These are phyloP conservation scores for Saccharomycopsis fodiens DNA, from an alignment of 805 yeast genomes.

Conservation along the genomic window DNA sequence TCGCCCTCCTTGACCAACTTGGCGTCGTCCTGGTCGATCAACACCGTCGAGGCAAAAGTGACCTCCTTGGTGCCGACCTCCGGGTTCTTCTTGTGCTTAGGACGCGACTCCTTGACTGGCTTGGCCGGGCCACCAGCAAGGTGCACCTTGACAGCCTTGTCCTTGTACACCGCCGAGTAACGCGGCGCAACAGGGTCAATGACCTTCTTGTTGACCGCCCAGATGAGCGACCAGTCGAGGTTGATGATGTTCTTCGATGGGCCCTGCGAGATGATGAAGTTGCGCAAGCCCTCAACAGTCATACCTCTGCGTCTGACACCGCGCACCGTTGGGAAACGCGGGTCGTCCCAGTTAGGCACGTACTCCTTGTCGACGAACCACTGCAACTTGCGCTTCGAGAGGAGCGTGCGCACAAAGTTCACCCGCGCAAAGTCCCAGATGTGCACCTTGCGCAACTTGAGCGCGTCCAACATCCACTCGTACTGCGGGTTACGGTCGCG, in stretches of 20 bases:
- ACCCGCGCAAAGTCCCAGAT: slow-evolving; percentile 98
- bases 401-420: slow-evolving; percentile 89
- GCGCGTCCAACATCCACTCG: slow-evolving; percentile 85
- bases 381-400: slow-evolving; percentile 96
- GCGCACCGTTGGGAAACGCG: slow-evolving; percentile 98
- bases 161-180: slow-evolving; percentile 67
- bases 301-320: slow-evolving; percentile 99
- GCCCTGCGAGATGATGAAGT: slow-evolving; percentile 91
- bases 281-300: slow-evolving; percentile 95
- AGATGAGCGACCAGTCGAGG: slow-evolving; percentile 93
- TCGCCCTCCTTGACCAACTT: slow-evolving; percentile 63
- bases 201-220: slow-evolving; percentile 96
- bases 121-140: slow-evolving; percentile 62
- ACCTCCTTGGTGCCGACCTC: slow-evolving; percentile 82
- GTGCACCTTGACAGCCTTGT: slow-evolving; percentile 62
- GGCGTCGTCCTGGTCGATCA: slow-evolving; percentile 85
- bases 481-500: slow-evolving; percentile 98
- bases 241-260: slow-evolving; percentile 96
- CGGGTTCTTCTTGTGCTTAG: slow-evolving; percentile 93
- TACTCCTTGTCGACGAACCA: slow-evolving; percentile 94
- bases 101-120: slow-evolving; percentile 61
- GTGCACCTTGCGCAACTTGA: slow-evolving; percentile 83
- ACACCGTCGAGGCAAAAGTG: slow-evolving; percentile 50
- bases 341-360: slow-evolving; percentile 97
- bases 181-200: slow-evolving; percentile 98